Evolutionary conservation across 2,329 filamentous ascomycete species (phyloP), one percentile per base, ranked within the genome.

Genomic region (Balansia obtecta): DNA sequence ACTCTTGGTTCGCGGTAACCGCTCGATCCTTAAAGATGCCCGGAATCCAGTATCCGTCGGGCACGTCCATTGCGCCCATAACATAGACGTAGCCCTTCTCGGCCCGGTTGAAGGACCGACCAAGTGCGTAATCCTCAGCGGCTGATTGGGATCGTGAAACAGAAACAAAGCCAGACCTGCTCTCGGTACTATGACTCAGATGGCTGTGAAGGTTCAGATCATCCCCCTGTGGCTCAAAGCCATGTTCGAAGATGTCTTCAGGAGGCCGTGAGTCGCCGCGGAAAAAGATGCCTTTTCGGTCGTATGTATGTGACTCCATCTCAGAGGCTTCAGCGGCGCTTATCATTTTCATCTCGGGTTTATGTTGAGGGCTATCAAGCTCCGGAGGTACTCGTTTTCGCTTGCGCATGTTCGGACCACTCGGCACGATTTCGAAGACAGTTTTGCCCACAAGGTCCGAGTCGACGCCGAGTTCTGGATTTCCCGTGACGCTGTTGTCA

Each of bases 21-120:
- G 33, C n/a, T 18, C n/a, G 18, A 15, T 41, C 27, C 20, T 48
- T 41, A 9, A 8, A 53, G 5, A 53, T 16, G 2, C 38, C 53
- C 4, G 53, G 53, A 10, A 55, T 45, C 46, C 49, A 53, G 49
- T 50, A 53, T 11, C 53, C 53, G 4, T 48, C 16, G 1, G 51
- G 51, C 6, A 53, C n/a, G n/a, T 44, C 34, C 9, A 41, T 10
- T 4, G 39, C 15, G 8, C 41, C 41, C 7, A 55, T 20, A 13
- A 51, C 46, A 37, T 53, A 55, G 7, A 55, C 13, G 32, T 53
- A 50, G 4, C 51, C 53, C 12, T 18, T 50, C 2, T 15, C 1
- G 1, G 16, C 18, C 20, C 18, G n/a, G 32, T 39, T 13, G 3
- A n/a, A 27, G 11, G n/a, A 15, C 18, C 49, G 53, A 33, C 52